Conservation (phyloP, 768 basidiomycete species). For the Dictyophora rubrovolvata region DNA sequence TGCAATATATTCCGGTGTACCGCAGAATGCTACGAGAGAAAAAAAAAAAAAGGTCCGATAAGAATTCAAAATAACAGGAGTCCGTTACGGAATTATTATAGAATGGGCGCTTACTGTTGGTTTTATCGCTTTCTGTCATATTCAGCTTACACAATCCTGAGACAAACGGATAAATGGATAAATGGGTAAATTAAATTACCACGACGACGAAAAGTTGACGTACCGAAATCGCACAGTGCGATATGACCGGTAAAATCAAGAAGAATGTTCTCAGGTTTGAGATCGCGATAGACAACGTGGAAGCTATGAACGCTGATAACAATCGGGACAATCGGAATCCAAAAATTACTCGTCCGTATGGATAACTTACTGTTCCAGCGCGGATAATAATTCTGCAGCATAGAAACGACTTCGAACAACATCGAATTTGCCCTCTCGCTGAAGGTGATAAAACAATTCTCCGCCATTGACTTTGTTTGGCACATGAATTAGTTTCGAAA, state of each 20-base stretch:
- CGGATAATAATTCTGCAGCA: constrained; percentile 92
- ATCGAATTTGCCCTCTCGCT: constrained; percentile 94
- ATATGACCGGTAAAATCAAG: constrained; percentile 98
- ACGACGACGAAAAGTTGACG: constrained; percentile 6
- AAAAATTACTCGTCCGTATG: background rate
- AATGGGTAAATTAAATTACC: background rate
- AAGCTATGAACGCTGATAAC: constrained; percentile 64
- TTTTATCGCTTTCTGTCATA: constrained; percentile 96
- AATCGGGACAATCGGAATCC: background rate
- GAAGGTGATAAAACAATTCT: constrained; percentile 95
- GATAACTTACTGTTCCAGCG: constrained; percentile 61
- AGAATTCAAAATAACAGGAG: background rate
- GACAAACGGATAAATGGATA: constrained; percentile 2
- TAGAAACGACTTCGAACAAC: constrained; percentile 92
- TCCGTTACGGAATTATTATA: constrained; percentile 5
- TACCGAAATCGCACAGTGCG: constrained; percentile 92
- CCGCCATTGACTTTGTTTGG: constrained; percentile 94
- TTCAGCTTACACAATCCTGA: constrained; percentile 84
- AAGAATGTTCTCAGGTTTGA: constrained; percentile 97
- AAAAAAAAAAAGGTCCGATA: constrained; percentile 1
- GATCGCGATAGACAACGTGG: constrained; percentile 96
- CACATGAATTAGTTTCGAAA: background rate
- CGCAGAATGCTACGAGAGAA: constrained; percentile 86
- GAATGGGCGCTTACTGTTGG: constrained; percentile 62
- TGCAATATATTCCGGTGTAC: constrained; percentile 97